Percentiles rank a stretch among this genome's conserved stretches.
phyloP scores from a whole-genome alignment of 2,329 filamentous ascomycete species.

The Claviceps paspali region DNA sequence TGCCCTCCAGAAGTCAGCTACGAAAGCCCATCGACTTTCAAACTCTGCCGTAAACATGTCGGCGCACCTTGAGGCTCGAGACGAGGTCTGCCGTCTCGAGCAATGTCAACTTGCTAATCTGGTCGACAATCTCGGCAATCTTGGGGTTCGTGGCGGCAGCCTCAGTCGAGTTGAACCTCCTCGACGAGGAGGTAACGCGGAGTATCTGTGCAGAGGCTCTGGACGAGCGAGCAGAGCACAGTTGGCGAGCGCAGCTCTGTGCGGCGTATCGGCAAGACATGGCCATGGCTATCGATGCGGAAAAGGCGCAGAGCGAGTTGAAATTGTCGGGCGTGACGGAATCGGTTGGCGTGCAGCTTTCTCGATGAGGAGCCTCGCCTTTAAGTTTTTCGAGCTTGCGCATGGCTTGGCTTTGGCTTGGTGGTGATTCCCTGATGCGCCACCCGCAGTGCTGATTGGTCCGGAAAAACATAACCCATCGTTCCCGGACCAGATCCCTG shows the following conservation, averaged over 20 bases:
- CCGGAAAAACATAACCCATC: conserved; percentile 21
- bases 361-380: conserved; percentile 12
- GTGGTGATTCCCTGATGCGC: no score
- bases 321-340: conserved; percentile 1
- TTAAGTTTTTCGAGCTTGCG: conserved; percentile 28
- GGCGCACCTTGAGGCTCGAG: conserved; percentile 73
- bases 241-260: conserved; percentile 48
- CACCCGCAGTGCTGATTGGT: conserved; percentile 16
- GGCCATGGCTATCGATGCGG: conserved; percentile 34
- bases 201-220: conserved; percentile 32
- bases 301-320: conserved; percentile 9
- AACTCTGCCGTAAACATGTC: background rate
- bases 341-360: conserved; percentile 10
- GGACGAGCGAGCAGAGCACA: conserved; percentile 33
- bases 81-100: conserved; percentile 96
- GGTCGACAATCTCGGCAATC: conserved; percentile 87
- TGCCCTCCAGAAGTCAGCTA: conserved; percentile 21
- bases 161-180: conserved; percentile 83
- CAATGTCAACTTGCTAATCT: conserved; percentile 95
- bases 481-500: conserved; percentile 14
- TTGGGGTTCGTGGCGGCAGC: conserved; percentile 63
- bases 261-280: conserved; percentile 48
- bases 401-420: conserved; percentile 2
- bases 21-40: background rate
- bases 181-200: conserved; percentile 33